A percentile compares a stretch with the other conserved stretches of the same genome.
Conservation (phyloP, 164 flowering plant genomes). For the Buxus sempervirens region DNA sequence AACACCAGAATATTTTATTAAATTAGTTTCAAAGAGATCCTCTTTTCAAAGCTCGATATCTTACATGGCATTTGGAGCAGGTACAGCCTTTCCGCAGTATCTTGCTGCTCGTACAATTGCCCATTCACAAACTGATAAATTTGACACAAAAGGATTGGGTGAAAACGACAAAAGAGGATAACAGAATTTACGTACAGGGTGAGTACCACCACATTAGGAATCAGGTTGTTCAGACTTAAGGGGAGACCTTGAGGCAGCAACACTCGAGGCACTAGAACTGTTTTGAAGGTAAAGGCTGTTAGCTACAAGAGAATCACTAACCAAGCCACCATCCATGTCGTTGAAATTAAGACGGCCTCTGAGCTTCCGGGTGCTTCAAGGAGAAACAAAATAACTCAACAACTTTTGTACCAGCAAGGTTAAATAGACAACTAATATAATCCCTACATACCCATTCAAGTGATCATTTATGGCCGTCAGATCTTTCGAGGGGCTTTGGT, state of each 20-base stretch:
- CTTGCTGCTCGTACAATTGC: slow-evolving; percentile 8
- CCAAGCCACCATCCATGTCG: slow-evolving; percentile 66
- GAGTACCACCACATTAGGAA: slow-evolving; percentile 14
- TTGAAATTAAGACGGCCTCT: slow-evolving; percentile 72
- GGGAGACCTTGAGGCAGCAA: slow-evolving; percentile 17
- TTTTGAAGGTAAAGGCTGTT: slow-evolving; percentile 72
- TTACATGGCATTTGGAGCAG: slow-evolving; percentile 2
- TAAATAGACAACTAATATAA: background rate
- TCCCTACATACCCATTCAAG: slow-evolving; percentile 61
- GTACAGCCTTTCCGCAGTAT: slow-evolving; percentile 6
- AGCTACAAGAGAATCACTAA: slow-evolving; percentile 86
- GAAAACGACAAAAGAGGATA: no score
- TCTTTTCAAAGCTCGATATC: background rate
- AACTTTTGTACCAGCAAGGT: background rate
- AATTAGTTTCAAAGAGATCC: slow-evolving; percentile 4
- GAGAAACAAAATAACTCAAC: slow-evolving; percentile 3
- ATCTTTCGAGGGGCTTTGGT: slow-evolving; percentile 98
- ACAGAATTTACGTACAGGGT: slow-evolving; percentile 22
- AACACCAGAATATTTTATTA: background rate
- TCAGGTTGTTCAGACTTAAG: slow-evolving; percentile 61
- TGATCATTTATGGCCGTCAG: slow-evolving; percentile 82
- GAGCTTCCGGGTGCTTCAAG: slow-evolving; percentile 46
- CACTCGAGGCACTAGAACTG: slow-evolving; percentile 41
- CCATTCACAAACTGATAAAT: background rate
- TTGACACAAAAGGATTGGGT: no score